These are phyloP conservation scores for Phaeodactylum tricornutum DNA, from an alignment of 108 stramenopile genomes.

Conservation along the genomic window DNA sequence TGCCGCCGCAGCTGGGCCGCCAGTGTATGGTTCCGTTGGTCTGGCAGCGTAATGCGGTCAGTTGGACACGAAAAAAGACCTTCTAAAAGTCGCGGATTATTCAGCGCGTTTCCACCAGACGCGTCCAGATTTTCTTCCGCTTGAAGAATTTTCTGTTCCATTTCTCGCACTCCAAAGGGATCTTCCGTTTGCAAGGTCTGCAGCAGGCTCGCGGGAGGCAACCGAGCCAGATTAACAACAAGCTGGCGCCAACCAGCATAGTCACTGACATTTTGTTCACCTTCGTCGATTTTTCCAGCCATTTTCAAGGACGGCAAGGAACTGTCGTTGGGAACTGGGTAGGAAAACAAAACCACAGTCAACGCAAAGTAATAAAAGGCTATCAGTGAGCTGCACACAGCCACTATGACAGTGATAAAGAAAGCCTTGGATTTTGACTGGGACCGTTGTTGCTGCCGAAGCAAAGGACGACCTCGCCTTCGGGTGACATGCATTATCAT, in stretches of 20 bases:
- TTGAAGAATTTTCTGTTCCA: constrained; percentile 40
- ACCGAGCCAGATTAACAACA: constrained; percentile 41
- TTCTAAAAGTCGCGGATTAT: constrained; percentile 19
- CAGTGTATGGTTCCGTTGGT: constrained; percentile 41
- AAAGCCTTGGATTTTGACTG: no score
- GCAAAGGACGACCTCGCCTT: no score
- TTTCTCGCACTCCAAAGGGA: constrained; percentile 59
- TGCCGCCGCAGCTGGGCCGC: constrained; percentile 43
- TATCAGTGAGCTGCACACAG: no score
- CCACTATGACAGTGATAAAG: no score
- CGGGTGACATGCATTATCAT: no score
- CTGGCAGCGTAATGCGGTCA: constrained; percentile 65
- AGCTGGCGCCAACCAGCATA: constrained; percentile 29
- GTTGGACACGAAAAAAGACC: constrained; percentile 69
- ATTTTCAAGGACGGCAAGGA: no score
- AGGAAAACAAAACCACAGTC: no score
- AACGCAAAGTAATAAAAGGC: no score
- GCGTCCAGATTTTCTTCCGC: constrained; percentile 33
- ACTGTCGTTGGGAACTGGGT: no score
- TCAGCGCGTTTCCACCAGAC: no score
- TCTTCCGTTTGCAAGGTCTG: constrained; percentile 32
- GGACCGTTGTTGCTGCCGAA: no score
- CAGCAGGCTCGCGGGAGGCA: constrained; percentile 34
- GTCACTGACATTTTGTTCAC: not conserved
- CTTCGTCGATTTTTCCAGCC: no score